These are phyloP conservation scores for Kurtzmaniella fragi DNA, from an alignment of 805 yeast species.

Conservation along the genomic window DNA sequence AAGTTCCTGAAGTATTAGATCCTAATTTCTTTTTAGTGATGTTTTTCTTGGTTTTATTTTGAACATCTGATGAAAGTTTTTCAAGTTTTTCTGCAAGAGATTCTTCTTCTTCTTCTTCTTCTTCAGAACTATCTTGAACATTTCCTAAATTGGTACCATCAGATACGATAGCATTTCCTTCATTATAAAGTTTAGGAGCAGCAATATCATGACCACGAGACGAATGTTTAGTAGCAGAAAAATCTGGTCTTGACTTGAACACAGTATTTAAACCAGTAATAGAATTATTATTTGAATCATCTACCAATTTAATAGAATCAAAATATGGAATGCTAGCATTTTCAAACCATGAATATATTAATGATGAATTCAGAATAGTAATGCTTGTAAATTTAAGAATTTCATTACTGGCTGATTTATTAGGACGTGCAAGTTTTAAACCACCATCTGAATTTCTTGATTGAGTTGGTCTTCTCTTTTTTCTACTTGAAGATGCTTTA, in stretches of 20 bases:
- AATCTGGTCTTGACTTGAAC: slow-evolving; percentile 35
- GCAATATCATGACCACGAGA: slow-evolving; percentile 48
- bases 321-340: slow-evolving; percentile 53
- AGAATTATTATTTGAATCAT: slow-evolving; percentile 17
- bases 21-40: slow-evolving; percentile 34
- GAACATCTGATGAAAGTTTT: slow-evolving; percentile 18
- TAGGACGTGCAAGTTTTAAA: slow-evolving; percentile 46
- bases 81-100: slow-evolving; percentile 53
- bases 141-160: slow-evolving; percentile 62
- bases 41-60: slow-evolving; percentile 18
- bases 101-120: slow-evolving; percentile 28
- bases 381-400: slow-evolving; percentile 23
- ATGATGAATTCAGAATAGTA: slow-evolving; percentile 23
- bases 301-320: slow-evolving; percentile 49
- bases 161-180: slow-evolving; percentile 54
- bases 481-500: slow-evolving; percentile 21
- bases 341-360: slow-evolving; percentile 59
- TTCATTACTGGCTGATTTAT: slow-evolving; percentile 26
- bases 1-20: slow-evolving; percentile 58
- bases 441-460: slow-evolving; percentile 48
- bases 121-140: slow-evolving; percentile 41
- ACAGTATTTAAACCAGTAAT: slow-evolving; percentile 20
- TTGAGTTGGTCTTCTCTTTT: slow-evolving; percentile 42
- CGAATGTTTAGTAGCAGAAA: slow-evolving; percentile 37
- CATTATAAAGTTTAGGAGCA: slow-evolving; percentile 52